A percentile compares a stretch with the other conserved stretches of the same genome.
phyloP scores from a whole-genome alignment of 345 rosid species.

The Hirschfeldia incana region DNA sequence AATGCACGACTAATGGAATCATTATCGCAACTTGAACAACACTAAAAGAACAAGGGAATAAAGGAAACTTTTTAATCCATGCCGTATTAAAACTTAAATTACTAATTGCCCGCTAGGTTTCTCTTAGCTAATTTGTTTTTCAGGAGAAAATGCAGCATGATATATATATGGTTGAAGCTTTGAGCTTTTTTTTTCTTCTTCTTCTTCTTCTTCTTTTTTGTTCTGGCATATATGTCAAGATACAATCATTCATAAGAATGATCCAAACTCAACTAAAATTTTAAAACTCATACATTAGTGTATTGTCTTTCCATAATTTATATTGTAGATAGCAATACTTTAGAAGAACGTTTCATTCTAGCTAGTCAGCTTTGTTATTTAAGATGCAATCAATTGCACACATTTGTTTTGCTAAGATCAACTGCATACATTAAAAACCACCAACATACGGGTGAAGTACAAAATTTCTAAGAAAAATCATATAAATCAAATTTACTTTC shows the following conservation, averaged over 20 bases:
- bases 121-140: slow-evolving; percentile 11
- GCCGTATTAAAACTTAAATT: slow-evolving; percentile 30
- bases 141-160: slow-evolving; percentile 25
- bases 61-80: slow-evolving; percentile 10
- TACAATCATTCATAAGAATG: too few species aligned
- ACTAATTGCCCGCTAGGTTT: slow-evolving; percentile 13
- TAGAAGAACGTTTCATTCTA: neutral
- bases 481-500: neutral
- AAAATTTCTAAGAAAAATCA: neutral
- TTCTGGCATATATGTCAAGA: too few species aligned
- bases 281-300: too few species aligned
- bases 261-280: too few species aligned
- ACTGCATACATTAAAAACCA: neutral
- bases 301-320: neutral
- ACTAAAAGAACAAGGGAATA: neutral
- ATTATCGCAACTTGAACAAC: slow-evolving; percentile 2
- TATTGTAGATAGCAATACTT: neutral
- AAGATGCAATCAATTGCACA: neutral
- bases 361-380: neutral
- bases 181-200: neutral
- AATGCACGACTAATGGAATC: slow-evolving; percentile 34
- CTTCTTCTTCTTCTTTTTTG: too few species aligned
- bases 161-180: slow-evolving; percentile 2
- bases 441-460: neutral
- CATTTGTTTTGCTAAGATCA: neutral